phyloP scores from a whole-genome alignment of 345 rosid species.

The Eucalyptus regnans region DNA sequence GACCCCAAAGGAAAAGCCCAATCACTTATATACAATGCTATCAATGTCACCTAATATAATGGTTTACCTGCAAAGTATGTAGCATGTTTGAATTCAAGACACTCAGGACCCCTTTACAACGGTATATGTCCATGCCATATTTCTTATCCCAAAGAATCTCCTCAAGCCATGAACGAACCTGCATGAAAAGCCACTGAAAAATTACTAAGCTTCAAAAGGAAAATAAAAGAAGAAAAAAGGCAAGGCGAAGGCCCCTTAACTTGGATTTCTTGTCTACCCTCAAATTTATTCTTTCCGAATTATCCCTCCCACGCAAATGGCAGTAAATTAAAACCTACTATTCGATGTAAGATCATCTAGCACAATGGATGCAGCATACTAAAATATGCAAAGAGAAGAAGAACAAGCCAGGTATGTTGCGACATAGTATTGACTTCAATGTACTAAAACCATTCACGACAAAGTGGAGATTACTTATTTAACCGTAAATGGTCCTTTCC shows the following conservation, averaged over 20 bases:
- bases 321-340: not conserved
- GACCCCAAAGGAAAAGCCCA: not conserved
- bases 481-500: not conserved
- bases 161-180: slow-evolving; percentile 86
- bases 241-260: not conserved
- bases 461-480: not conserved
- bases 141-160: slow-evolving; percentile 93
- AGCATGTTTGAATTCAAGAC: slow-evolving; percentile 57
- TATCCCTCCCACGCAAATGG: not conserved
- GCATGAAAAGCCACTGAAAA: not conserved
- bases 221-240: not conserved
- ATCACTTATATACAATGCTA: not conserved
- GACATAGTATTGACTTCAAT: not conserved
- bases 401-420: not conserved
- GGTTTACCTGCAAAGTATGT: slow-evolving; percentile 80
- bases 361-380: not conserved
- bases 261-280: not conserved
- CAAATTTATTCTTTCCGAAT: not conserved
- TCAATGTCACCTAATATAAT: not conserved
- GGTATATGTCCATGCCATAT: slow-evolving; percentile 67
- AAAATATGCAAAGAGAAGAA: not conserved
- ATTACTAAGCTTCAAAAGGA: not conserved
- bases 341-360: not conserved
- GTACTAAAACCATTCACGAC: not conserved
- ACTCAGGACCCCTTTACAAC: slow-evolving; percentile 81